These are phyloP conservation scores for Venturia aucupariae DNA, from an alignment of 2,329 filamentous ascomycete genomes.

Conservation along the genomic window DNA sequence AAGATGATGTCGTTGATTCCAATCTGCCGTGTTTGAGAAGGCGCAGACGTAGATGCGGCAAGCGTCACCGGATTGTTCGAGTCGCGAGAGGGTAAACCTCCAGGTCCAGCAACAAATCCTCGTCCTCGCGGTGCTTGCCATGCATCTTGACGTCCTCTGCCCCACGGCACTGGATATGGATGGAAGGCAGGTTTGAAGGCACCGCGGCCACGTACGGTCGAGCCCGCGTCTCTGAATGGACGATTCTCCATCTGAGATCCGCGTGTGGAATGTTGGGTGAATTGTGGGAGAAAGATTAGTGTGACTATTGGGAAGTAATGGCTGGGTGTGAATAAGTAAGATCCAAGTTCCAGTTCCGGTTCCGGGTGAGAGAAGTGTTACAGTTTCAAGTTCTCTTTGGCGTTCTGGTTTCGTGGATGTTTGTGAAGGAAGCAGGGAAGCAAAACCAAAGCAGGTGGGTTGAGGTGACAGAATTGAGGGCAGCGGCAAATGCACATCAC, in stretches of 20 bases:
- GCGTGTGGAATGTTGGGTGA: neutral
- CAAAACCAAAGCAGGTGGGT: neutral
- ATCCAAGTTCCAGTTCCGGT: neutral
- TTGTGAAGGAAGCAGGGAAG: neutral
- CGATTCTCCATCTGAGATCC: neutral
- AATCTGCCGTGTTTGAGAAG: constrained; percentile 4
- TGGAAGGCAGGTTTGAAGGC: neutral
- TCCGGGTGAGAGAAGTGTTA: neutral
- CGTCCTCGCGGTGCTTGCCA: neutral
- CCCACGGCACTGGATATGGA: constrained; percentile 2
- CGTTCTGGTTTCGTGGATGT: neutral
- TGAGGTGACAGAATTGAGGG: neutral
- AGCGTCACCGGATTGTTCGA: neutral
- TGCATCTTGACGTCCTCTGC: constrained; percentile 1
- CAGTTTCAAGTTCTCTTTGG: neutral
- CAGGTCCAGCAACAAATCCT: neutral
- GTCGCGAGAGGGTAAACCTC: neutral
- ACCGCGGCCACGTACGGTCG: neutral
- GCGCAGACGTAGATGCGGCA: neutral
- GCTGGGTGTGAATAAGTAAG: neutral
- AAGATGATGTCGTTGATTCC: constrained; percentile 2
- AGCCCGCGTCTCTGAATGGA: neutral
- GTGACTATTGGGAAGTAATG: neutral
- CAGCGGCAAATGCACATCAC: neutral
- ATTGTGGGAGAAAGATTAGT: neutral